Evolutionary conservation across 257 asterid genomes (phyloP), one percentile per base, ranked within the genome.

Genomic region (Scutellaria baicalensis): DNA sequence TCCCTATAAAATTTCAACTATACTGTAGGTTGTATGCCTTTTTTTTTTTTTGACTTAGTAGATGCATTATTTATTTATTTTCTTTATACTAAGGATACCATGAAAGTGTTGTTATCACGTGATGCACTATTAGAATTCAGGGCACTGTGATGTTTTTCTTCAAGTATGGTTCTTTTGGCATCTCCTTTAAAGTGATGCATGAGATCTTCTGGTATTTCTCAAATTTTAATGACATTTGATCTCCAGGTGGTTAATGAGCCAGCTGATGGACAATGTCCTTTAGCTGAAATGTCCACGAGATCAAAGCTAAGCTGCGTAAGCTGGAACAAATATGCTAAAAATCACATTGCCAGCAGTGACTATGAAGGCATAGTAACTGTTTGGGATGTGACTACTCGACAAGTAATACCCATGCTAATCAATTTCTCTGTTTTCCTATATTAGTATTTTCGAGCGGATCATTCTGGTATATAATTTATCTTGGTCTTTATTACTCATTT

Each of bases 301-400:
- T 85, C 96, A 68, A 92, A 92, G 70, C 88, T 92, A 55, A 92
- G 96, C 73, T 92, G 96, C 75, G 82, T 89, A 82, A 92, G 97
- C 77, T 92, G 97, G 96, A 92, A 92, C 73, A 89, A 86, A 79
- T 89, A 80, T 68, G 64, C 83, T 31, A 92, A 87, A 75, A 85
- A 78, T 76, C 84, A 87, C 65, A 78, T 92, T 72, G 96, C 92
- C n/a, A 92, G 97, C 72, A 89, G 96, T 42, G 97, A 92, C 79
- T 87, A 92, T 73, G 97, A 89, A 75, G 97, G 97, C 77, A 85
- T 89, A 70, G 92, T 87, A 58, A 91, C 96, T 57, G 93, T 91
- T 62, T 91, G 97, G 96, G 93, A 91, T 82, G 95, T 87, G 54
- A 83, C 95, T 57, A 91, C 96, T 58, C 88, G 88, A 45, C 96